Evolutionary conservation across 306 rosid species (phyloP).

Genomic region (Cicer bijugum): DNA sequence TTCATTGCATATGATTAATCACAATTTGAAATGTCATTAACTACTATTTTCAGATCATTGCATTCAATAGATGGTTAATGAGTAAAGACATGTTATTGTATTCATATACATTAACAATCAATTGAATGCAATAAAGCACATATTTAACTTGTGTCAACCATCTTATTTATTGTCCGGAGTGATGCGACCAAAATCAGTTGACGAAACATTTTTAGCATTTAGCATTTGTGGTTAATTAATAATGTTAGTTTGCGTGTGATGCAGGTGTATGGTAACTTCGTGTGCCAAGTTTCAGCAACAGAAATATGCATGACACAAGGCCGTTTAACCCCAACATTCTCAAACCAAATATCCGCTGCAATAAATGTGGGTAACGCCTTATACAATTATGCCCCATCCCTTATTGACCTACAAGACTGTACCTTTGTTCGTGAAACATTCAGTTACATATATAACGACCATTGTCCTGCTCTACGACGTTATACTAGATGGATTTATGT

Average conservation of each 20-base stretch:
- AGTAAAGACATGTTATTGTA: no score
- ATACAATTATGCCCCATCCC: constrained; percentile 64
- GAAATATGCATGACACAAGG: constrained; percentile 69
- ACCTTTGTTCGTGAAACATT: constrained; percentile 72
- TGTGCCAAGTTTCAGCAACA: constrained; percentile 61
- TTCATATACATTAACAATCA: no score
- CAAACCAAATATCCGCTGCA: constrained; percentile 60
- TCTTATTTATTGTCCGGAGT: no score
- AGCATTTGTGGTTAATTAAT: no score
- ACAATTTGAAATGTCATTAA: no score
- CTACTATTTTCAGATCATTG: no score
- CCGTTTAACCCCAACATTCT: constrained; percentile 73
- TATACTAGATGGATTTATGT: constrained; percentile 65
- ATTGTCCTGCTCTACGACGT: constrained; percentile 72
- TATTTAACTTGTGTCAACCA: no score
- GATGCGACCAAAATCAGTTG: no score
- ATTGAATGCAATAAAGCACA: no score
- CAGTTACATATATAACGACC: constrained; percentile 50
- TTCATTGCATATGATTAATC: no score
- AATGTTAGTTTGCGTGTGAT: constrained; percentile 2
- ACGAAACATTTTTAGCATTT: no score
- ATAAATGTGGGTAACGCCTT: constrained; percentile 66
- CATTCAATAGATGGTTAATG: no score
- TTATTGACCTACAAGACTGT: constrained; percentile 71
- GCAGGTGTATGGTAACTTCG: constrained; percentile 72